Evolutionary conservation across 164 flowering plant species (phyloP).

Genomic region (Paratinospora sagittata): DNA sequence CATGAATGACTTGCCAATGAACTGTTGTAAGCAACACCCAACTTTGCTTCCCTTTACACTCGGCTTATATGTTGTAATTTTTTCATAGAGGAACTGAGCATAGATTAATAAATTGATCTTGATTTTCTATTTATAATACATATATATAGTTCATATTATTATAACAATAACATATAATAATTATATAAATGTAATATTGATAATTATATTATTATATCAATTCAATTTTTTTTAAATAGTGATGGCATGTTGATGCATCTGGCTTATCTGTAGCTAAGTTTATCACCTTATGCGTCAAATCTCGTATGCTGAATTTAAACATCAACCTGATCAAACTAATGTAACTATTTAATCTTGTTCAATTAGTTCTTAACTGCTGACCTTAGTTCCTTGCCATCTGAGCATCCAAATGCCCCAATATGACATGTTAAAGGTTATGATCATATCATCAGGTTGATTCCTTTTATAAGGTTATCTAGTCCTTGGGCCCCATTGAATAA

Average conservation of each 20-base stretch:
- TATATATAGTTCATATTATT: too few relatives aligned
- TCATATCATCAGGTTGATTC: background rate
- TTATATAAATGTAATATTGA: too few relatives aligned
- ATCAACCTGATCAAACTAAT: slow-evolving; percentile 2
- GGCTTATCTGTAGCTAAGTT: background rate
- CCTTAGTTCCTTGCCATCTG: background rate
- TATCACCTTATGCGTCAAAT: background rate
- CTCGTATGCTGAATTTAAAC: background rate
- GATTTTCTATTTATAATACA: too few relatives aligned
- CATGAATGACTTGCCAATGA: slow-evolving; percentile 67
- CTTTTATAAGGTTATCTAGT: background rate
- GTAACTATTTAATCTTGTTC: background rate
- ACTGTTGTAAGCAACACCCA: slow-evolving; percentile 56
- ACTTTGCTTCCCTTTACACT: slow-evolving; percentile 6
- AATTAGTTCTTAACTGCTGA: background rate
- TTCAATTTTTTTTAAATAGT: background rate
- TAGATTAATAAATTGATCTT: background rate
- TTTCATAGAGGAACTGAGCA: background rate
- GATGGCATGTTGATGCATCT: background rate
- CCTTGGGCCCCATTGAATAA: background rate
- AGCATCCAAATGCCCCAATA: background rate
- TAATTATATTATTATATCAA: too few relatives aligned
- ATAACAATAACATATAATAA: too few relatives aligned
- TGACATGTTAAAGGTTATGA: background rate
- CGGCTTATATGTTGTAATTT: slow-evolving; percentile 4